Base-by-base conservation (phyloP, 192 early-diverging fungal species). In the Coemansia sp. region DNA sequence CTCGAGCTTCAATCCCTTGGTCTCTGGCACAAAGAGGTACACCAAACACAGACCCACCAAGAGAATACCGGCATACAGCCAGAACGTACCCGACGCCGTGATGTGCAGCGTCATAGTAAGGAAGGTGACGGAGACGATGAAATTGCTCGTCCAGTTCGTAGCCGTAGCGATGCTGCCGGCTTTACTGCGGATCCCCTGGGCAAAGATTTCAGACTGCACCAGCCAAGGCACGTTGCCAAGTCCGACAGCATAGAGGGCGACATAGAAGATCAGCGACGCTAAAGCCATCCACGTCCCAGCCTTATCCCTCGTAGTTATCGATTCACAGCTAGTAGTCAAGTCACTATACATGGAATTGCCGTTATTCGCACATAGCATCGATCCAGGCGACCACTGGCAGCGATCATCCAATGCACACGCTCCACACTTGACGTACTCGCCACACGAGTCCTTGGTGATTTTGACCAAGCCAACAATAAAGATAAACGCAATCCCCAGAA, bases 91-190 rank as follows among this genome's bases (percentile, higher is more conserved):
- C 20, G 81, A 84, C 1, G 81, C 76, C 0, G 81, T 84, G 46
- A 84, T 84, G 39, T 84, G 81, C 73, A 73, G 70, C 0, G 81
- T 79, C 81, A 84, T 79, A 33, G 81, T 84, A 31, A 84, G 73
- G 36, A 76, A 84, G 0, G 81, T 84, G 44, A 84, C 74, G 22
- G 81, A 84, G 47, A 84, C 62, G 24, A 84, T 62, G 61, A 84
- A 84, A 49, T 84, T 84, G 62, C 70, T 73, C 8, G 70, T 64
- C 81, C 81, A 84, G 71, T 84, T 84, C 33, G 76, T 79, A 9
- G 81, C 81, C 9, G 81, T 84, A 2, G 81, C 76, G 20, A 84
- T 66, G 43, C 81, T 79, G 12, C 76, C 81, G 10, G 81, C 81
- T 68, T 79, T 84, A 70, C 81, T 79, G 66, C 81, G 81, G 49